Evolutionary conservation across 208 protist species (phyloP).

Genomic region (Wallacemonas sp.): DNA sequence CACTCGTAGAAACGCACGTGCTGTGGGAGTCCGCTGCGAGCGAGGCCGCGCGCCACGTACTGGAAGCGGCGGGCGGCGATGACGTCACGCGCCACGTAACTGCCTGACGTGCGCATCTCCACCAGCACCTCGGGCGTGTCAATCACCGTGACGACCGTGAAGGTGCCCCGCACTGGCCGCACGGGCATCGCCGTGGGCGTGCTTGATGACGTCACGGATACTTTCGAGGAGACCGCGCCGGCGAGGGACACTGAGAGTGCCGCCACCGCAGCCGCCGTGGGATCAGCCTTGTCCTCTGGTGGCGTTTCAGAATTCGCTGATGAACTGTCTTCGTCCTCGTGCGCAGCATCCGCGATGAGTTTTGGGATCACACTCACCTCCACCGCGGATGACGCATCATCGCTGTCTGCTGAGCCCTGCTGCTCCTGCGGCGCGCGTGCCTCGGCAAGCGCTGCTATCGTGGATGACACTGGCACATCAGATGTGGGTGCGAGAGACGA

Average conservation of each 20-base stretch:
- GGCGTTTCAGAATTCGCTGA: no score
- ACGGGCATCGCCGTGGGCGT: neutral
- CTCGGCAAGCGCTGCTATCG: neutral
- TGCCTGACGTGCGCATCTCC: neutral
- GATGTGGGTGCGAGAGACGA: no score
- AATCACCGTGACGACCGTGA: constrained; percentile 28
- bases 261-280: no score
- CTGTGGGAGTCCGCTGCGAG: neutral
- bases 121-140: neutral
- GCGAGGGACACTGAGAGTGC: no score
- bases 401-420: neutral
- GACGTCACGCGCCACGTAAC: neutral
- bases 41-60: constrained; percentile 10
- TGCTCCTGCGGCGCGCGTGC: neutral
- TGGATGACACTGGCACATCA: neutral
- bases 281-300: no score
- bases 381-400: neutral
- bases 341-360: neutral
- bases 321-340: neutral
- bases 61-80: neutral
- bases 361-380: neutral
- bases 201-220: neutral
- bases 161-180: neutral
- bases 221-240: no score
- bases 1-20: constrained; percentile 30